phyloP scores from a whole-genome alignment of 2,329 filamentous ascomycete genomes.

The Neonectria ditissima region DNA sequence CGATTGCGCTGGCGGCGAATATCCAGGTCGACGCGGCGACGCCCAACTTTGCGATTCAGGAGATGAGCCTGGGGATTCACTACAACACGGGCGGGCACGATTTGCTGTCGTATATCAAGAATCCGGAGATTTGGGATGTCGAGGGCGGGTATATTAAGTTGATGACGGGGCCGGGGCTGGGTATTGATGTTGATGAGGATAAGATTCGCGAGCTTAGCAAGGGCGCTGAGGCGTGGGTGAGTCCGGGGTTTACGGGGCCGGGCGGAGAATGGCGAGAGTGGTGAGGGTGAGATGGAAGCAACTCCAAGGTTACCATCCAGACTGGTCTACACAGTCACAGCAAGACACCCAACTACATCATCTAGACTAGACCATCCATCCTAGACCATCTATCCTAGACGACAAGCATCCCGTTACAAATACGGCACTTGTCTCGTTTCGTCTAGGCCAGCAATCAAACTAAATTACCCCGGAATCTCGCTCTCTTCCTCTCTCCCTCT shows the following conservation, averaged over 20 bases:
- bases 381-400: no score
- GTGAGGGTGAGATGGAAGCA: neutral
- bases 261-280: conserved; percentile 29
- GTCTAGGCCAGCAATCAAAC: no score
- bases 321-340: no score
- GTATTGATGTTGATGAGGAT: conserved; percentile 79
- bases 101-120: conserved; percentile 73
- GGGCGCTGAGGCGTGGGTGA: conserved; percentile 70
- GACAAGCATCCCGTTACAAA: no score
- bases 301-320: no score
- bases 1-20: conserved; percentile 77
- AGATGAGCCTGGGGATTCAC: conserved; percentile 84
- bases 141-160: conserved; percentile 74
- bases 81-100: conserved; percentile 78
- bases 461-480: neutral
- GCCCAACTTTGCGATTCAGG: conserved; percentile 78
- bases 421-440: no score
- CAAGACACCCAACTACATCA: no score
- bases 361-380: no score
- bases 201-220: conserved; percentile 69
- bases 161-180: conserved; percentile 70
- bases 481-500: no score
- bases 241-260: conserved; percentile 34
- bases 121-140: conserved; percentile 74
- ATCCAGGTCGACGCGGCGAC: conserved; percentile 73